Conservation (phyloP, 164 flowering plant genomes). For the Warburgia ugandensis region DNA sequence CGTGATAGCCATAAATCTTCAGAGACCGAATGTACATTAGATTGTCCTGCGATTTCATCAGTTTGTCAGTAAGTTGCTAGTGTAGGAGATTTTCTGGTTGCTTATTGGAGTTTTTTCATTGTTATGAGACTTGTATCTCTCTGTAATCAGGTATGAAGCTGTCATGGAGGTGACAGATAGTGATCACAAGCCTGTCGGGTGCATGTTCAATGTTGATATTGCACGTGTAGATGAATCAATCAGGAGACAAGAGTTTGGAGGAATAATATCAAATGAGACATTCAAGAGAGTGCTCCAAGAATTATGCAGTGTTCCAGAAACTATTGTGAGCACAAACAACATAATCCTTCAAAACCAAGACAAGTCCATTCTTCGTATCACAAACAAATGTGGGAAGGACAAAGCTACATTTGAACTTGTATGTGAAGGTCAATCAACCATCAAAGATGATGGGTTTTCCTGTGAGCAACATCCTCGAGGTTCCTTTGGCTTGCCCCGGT, state of each 20-base stretch:
- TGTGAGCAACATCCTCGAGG: constrained; percentile 45
- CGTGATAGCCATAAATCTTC: constrained; percentile 66
- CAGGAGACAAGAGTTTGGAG: constrained; percentile 73
- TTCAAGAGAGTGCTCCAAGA: constrained; percentile 42
- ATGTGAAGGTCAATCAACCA: constrained; percentile 56
- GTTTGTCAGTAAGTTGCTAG: constrained; percentile 44
- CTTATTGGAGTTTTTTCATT: background rate
- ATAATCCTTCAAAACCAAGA: constrained; percentile 74
- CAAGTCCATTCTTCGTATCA: constrained; percentile 44
- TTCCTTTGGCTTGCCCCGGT: constrained; percentile 79
- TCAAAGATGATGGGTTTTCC: constrained; percentile 48
- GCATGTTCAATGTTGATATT: constrained; percentile 57
- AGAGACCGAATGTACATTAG: constrained; percentile 58
- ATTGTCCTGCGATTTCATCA: constrained; percentile 74
- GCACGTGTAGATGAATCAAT: constrained; percentile 73
- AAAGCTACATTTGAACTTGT: constrained; percentile 50
- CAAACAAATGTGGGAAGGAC: constrained; percentile 48
- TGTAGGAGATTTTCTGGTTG: background rate
- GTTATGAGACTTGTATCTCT: constrained; percentile 1
- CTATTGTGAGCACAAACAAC: constrained; percentile 51
- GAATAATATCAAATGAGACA: constrained; percentile 48
- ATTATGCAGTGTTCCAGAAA: constrained; percentile 59
- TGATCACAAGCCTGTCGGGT: constrained; percentile 97
- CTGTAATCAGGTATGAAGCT: constrained; percentile 74
- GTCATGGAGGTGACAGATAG: constrained; percentile 98